phyloP scores from a whole-genome alignment of 2,329 filamentous ascomycete species.

The Knoxdaviesia proteae region DNA sequence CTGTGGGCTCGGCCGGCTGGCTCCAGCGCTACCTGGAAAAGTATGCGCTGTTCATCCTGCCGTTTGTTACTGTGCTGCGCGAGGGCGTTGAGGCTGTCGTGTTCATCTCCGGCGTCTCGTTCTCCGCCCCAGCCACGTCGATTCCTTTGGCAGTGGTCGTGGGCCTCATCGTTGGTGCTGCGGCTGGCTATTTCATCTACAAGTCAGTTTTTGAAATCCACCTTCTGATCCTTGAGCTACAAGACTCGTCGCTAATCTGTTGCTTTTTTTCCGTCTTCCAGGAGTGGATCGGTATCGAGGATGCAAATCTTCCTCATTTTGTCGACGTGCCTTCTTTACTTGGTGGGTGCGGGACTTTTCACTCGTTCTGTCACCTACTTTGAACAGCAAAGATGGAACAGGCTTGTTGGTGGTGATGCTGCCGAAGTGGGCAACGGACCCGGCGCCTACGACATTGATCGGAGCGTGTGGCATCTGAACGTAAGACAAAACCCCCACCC shows the following conservation, averaged over 20 bases:
- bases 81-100: constrained; percentile 62
- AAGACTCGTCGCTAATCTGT: no score
- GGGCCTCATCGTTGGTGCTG: constrained; percentile 44
- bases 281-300: constrained; percentile 20
- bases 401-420: constrained; percentile 36
- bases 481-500: constrained; percentile 18
- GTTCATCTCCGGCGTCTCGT: constrained; percentile 71
- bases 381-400: constrained; percentile 48
- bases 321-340: constrained; percentile 67
- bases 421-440: constrained; percentile 33
- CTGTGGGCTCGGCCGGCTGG: constrained; percentile 25
- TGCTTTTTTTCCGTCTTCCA: constrained; percentile 5
- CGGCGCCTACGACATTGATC: constrained; percentile 59
- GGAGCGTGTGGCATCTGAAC: constrained; percentile 69
- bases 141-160: constrained; percentile 60
- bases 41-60: constrained; percentile 42
- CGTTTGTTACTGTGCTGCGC: constrained; percentile 57
- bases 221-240: no score
- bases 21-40: constrained; percentile 49
- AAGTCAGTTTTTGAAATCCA: constrained; percentile 29
- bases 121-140: constrained; percentile 51
- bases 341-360: constrained; percentile 67
- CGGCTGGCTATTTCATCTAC: constrained; percentile 59
- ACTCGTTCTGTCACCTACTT: constrained; percentile 58
- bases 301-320: constrained; percentile 58